Evolutionary conservation across 352 stramenopile species (phyloP), one percentile per base, ranked within the genome.

Genomic region (Thalassiosira livingstoniorum): DNA sequence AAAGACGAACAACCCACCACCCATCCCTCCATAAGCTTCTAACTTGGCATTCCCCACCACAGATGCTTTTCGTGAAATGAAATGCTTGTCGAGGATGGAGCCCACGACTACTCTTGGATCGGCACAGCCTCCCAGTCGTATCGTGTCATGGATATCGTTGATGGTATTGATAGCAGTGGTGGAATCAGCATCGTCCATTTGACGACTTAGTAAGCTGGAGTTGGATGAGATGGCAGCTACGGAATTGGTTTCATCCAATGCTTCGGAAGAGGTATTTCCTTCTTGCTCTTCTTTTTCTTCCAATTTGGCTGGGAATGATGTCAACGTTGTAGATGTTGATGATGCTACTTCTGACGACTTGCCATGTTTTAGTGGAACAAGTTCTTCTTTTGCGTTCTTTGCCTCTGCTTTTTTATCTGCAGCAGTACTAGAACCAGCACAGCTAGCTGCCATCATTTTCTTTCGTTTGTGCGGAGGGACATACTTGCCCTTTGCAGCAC

Each of bases 121-220:
- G 53, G 89, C 89, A 81, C 89, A 94, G 18, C 89, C 89, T 64
- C 89, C 89, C 13, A 85, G 37, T 78, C 83, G 86, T n/a, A n/a
- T n/a, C n/a, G n/a, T n/a, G n/a, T n/a, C n/a, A n/a, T n/a, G n/a
- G n/a, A n/a, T n/a, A n/a, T n/a, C n/a, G n/a, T n/a, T n/a, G 42
- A 89, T 68, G 63, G 63, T 75, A 18, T 51, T 70, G 13, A 64
- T 47, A 54, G 61, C 73, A 15, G 61, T 29, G 11, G 61, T 34
- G 53, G 66, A 34, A 5, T 31, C 45, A 62, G n/a, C 13, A 21
- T 80, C 57, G 29, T 85, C 77, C 2, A 85, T 34, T 60, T 77
- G 77, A 58, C 32, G 58, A 45, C 69, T 85, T 27, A 85, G 72
- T 31, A 79, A 39, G 42, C 77, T 78, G 25, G 54, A 68, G 18